phyloP scores from a whole-genome alignment of 768 basidiomycete species.

The Phaeotremella skinneri region DNA sequence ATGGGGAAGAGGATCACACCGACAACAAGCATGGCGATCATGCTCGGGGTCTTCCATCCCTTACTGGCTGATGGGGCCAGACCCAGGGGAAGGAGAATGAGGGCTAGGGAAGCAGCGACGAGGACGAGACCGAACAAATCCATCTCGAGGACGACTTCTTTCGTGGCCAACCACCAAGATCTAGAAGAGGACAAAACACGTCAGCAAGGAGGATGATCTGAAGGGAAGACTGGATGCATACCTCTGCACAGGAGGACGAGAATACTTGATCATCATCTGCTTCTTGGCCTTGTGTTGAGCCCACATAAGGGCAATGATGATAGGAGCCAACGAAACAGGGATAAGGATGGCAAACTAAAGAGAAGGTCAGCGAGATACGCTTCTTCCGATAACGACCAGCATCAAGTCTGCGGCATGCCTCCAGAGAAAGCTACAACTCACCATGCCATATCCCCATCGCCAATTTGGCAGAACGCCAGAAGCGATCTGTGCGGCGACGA shows the following conservation, averaged over 20 bases:
- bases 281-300: conserved; percentile 47
- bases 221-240: neutral
- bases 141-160: conserved; percentile 37
- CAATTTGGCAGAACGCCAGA: conserved; percentile 46
- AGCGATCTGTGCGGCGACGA: conserved; percentile 53
- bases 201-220: conserved; percentile 6
- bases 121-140: conserved; percentile 48
- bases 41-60: conserved; percentile 47
- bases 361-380: conserved; percentile 5
- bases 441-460: conserved; percentile 54
- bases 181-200: conserved; percentile 5
- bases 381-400: neutral
- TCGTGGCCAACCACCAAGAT: conserved; percentile 13
- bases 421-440: neutral
- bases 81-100: conserved; percentile 51
- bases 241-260: conserved; percentile 11
- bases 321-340: conserved; percentile 47
- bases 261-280: conserved; percentile 15
- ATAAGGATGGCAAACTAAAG: conserved; percentile 48
- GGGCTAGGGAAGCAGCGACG: conserved; percentile 46
- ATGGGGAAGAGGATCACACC: conserved; percentile 41
- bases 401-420: neutral
- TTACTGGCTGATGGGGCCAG: conserved; percentile 32
- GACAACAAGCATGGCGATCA: conserved; percentile 53
- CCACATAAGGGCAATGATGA: conserved; percentile 51